phyloP scores from a whole-genome alignment of 345 rosid genomes.

The Acer campestre region DNA sequence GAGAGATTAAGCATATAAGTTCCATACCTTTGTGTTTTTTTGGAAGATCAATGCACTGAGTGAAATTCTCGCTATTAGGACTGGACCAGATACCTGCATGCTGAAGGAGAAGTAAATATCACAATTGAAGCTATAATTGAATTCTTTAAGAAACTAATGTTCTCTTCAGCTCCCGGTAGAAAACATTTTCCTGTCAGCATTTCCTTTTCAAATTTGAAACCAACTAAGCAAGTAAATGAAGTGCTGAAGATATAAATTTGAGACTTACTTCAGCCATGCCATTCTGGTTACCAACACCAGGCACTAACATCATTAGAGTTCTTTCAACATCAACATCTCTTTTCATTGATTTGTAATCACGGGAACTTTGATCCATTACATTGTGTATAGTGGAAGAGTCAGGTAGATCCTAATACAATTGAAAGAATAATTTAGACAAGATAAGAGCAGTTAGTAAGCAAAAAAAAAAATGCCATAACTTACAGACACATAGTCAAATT shows the following conservation, averaged over 20 bases:
- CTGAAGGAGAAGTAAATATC: constrained; percentile 46
- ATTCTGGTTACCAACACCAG: constrained; percentile 34
- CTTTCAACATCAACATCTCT: constrained; percentile 51
- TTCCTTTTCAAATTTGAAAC: not conserved
- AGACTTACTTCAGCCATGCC: constrained; percentile 58
- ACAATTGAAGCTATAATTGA: constrained; percentile 10
- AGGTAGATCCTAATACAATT: constrained; percentile 41
- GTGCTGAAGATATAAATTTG: constrained; percentile 5
- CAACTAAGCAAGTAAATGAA: constrained; percentile 9
- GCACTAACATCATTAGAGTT: constrained; percentile 43
- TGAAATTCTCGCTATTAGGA: constrained; percentile 79
- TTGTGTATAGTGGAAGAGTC: constrained; percentile 32
- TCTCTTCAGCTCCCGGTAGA: not conserved
- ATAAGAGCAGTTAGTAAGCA: not conserved
- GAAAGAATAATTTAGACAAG: not conserved
- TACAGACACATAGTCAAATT: not conserved
- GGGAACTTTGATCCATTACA: constrained; percentile 41
- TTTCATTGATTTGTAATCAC: constrained; percentile 38
- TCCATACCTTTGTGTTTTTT: constrained; percentile 66
- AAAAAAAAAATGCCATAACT: constrained; percentile 21
- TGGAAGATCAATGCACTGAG: constrained; percentile 64
- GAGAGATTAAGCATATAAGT: not conserved
- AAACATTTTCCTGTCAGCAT: not conserved
- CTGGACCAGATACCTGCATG: constrained; percentile 79
- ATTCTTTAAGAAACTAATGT: not conserved